phyloP scores from a whole-genome alignment of 805 yeast species.

The Blastobotrys peoriensis region DNA sequence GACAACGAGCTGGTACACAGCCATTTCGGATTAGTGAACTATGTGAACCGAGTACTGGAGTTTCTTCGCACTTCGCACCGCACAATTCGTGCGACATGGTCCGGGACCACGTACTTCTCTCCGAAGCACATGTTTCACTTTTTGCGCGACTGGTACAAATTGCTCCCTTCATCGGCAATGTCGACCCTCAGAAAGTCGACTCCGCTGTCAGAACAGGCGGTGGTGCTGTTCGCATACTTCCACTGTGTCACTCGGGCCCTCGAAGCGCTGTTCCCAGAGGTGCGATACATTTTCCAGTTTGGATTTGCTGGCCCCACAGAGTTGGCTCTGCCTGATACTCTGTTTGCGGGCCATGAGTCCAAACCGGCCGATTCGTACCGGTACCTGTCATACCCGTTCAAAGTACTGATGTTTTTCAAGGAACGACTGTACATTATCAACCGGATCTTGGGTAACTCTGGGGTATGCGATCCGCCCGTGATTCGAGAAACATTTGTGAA shows the following conservation, averaged over 20 bases:
- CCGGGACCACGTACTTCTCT: conserved; percentile 16
- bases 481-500: conserved; percentile 27
- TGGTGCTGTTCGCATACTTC: conserved; percentile 29
- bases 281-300: conserved; percentile 31
- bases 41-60: conserved; percentile 10
- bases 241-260: conserved; percentile 31
- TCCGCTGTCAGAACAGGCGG: conserved; percentile 9
- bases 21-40: conserved; percentile 11
- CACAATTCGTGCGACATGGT: conserved; percentile 3
- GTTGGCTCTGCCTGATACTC: conserved; percentile 23
- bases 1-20: conserved; percentile 10
- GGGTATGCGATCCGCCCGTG: conserved; percentile 8
- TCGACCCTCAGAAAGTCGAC: conserved; percentile 3
- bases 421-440: conserved; percentile 19
- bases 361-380: background rate
- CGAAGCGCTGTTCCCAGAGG: conserved; percentile 34
- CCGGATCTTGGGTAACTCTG: conserved; percentile 18
- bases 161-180: conserved; percentile 24
- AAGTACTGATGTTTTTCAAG: conserved; percentile 29
- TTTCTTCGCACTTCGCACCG: conserved; percentile 14
- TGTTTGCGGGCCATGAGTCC: conserved; percentile 6
- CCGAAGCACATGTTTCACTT: conserved; percentile 21
- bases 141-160: conserved; percentile 24
- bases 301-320: conserved; percentile 35
- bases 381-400: conserved; percentile 26